Base-by-base conservation (phyloP, 1,284 basidiomycete genomes). In the Ustilago cynodontis region DNA sequence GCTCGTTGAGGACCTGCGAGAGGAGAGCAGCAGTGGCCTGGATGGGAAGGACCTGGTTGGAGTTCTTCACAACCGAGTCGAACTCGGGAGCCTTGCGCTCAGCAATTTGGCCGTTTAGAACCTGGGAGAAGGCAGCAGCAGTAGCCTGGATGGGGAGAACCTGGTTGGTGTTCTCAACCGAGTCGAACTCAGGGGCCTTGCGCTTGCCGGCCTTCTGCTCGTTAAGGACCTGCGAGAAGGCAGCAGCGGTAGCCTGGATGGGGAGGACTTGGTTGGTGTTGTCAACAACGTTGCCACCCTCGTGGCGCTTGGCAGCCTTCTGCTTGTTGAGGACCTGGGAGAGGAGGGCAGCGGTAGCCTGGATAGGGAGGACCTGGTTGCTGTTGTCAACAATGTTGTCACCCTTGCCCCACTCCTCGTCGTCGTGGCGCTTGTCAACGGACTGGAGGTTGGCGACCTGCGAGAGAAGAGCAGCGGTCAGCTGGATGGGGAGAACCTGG, bases 91-190 rank as follows among this genome's bases (percentile, higher is more conserved):
- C 52, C 51, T 35, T 26, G 39, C 63, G 63, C 60, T 64, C 31
- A 18, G 50, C 69, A 5, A 28, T 31, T 59, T 71, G 66, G 37
- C 22, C 22, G 66, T 69, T 69, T 43, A 33, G 11, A 11, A 33
- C 31, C 31, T 33, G 31, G n/a, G 71, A 68, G 39, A 74, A 59
- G 26, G 47, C 47, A 31, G 71, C 71, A 41, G 37, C 16, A 29
- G 71, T 74, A 20, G 49, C 65, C 71, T 74, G 62, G 51, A 74
- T 65, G 35, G 71, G 71, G 37, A 68, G 41, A 6, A 74, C 51
- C 65, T 68, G 65, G 65, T 61, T 64, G 55, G 37, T 37, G 70
- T 67, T 72, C 35, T 67, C 33, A 35, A 72, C 60, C 8, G 41
- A 39, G 33, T 51, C 14, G 52, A 37, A 18, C n/a, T 31, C 37